Evolutionary conservation across 345 rosid species (phyloP), one percentile per base, ranked within the genome.

Genomic region (Mallotus nudiflorus): DNA sequence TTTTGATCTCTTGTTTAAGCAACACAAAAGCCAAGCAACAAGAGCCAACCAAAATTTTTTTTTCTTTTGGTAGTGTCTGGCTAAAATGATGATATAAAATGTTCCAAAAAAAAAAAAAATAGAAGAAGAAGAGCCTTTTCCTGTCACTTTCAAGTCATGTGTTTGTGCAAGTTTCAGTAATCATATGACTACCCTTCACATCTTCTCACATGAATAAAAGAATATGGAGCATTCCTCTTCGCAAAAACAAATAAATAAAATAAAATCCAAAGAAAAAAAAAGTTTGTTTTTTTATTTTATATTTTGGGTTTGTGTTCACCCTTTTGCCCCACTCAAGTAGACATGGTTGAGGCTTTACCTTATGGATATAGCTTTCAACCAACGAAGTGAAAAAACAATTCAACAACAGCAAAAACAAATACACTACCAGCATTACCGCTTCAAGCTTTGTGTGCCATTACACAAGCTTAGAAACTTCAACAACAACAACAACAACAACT

Each of bases 331-430:
- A 60, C 65, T 45, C 50, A 59, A 58, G 69, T 40, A 57, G 81
- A 71, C 46, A 81, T 84, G 88, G 78, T 81, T 65, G 71, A 45
- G 73, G 0, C 14, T 5, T 45, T 28, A 59, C 76, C 68, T 77
- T 78, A 83, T 79, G 89, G 87, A 77, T 70, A 73, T 69, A 69
- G 79, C 82, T 83, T 79, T 81, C 84, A 62, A 53, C 77, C 78
- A 81, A 80, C 90, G 55, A 52, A 80, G 83, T 74, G 85, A 80
- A 66, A 67, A 53, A 58, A 58, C 75, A 45, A 58, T 81, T 4
- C 33, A 61, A 55, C n/a, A 28, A 33, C 37, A 33, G 6, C 37
- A 33, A 33, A 3, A 33, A 33, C 4, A 33, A 2, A 33, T 33
- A 13, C 75, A 70, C 15, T 59, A 70, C 15, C 66, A 70, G 10